A percentile compares a stretch with the other conserved stretches of the same genome.
Evolutionary conservation across 768 basidiomycete genomes (phyloP).

Genomic region (Auricularia heimuer): DNA sequence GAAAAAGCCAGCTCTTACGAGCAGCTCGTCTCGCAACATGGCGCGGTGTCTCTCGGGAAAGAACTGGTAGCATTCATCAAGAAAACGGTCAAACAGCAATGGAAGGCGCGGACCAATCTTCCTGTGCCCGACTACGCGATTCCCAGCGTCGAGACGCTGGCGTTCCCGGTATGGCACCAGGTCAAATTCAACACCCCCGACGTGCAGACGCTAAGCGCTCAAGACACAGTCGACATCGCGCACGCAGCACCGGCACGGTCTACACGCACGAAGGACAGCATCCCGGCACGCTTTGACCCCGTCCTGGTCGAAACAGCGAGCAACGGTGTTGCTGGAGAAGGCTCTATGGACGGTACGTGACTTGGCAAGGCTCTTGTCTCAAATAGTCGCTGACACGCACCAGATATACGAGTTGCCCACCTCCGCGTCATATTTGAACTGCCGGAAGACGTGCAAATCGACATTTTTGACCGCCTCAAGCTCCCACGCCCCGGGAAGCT

Average conservation of each 20-base stretch:
- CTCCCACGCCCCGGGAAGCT: not conserved
- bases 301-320: slow-evolving; percentile 15
- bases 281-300: slow-evolving; percentile 26
- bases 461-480: not conserved
- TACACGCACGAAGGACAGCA: too few species aligned
- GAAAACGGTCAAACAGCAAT: not conserved
- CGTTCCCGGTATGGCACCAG: not conserved
- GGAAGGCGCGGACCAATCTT: not conserved
- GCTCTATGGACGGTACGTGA: not conserved
- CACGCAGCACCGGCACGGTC: slow-evolving; percentile 10
- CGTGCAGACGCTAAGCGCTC: not conserved
- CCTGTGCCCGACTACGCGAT: not conserved
- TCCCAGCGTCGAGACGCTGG: not conserved
- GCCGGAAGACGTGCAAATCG: not conserved
- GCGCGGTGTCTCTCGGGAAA: not conserved
- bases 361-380: too few species aligned
- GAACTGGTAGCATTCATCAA: not conserved
- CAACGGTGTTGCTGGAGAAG: not conserved
- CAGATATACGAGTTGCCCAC: not conserved
- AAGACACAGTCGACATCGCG: not conserved
- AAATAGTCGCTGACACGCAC: not conserved
- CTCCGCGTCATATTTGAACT: not conserved
- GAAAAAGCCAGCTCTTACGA: not conserved
- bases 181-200: not conserved
- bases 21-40: not conserved